These are phyloP conservation scores for Camillea tinctor DNA, from an alignment of 2,329 filamentous ascomycete species.

Conservation along the genomic window DNA sequence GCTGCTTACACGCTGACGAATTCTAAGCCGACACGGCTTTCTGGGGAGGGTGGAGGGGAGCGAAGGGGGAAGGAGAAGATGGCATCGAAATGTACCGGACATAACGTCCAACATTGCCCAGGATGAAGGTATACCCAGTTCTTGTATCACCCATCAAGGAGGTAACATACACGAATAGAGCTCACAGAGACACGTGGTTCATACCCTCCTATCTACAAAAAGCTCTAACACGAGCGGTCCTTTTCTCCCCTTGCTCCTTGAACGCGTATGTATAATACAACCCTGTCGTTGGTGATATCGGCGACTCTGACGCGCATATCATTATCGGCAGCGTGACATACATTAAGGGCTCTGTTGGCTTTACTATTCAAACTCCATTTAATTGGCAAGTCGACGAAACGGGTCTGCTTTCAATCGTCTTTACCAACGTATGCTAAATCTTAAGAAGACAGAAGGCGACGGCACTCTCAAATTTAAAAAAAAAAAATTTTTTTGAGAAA, in stretches of 20 bases:
- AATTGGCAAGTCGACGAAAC: neutral
- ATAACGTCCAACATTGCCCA: neutral
- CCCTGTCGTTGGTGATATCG: neutral
- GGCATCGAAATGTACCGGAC: neutral
- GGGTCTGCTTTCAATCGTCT: neutral
- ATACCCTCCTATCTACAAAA: neutral
- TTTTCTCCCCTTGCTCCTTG: neutral
- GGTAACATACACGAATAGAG: neutral
- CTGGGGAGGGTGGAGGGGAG: too few species aligned
- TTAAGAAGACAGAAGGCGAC: neutral
- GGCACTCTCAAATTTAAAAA: neutral
- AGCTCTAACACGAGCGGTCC: neutral
- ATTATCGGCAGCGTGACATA: neutral
- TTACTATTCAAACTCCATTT: neutral
- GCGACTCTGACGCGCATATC: neutral
- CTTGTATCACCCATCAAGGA: neutral
- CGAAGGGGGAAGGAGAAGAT: neutral
- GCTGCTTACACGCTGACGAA: neutral
- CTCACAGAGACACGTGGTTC: neutral
- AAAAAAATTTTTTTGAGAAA: neutral
- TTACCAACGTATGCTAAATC: neutral
- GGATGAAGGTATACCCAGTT: neutral
- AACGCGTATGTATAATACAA: neutral
- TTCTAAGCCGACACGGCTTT: neutral
- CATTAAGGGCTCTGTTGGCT: neutral